A percentile compares a stretch with the other conserved stretches of the same genome.
These are phyloP conservation scores for Fusarium abutilonis DNA, from an alignment of 2,329 filamentous ascomycete species.

Conservation along the genomic window DNA sequence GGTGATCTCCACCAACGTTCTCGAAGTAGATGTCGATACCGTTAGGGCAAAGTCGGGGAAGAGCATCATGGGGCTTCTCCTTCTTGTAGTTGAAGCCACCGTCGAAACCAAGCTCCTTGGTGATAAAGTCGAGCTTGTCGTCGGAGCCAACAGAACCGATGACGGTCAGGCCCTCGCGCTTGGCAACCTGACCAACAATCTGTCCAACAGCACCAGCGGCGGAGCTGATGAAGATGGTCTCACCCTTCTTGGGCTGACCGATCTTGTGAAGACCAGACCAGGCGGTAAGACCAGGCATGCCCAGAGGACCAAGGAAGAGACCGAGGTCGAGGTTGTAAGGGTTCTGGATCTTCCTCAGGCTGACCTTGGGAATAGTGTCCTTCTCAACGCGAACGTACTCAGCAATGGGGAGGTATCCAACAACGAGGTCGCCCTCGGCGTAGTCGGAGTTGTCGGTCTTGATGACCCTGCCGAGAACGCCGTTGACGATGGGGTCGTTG, in stretches of 20 bases:
- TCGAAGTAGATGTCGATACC: conserved; percentile 77
- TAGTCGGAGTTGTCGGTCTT: conserved; percentile 73
- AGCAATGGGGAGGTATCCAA: conserved; percentile 66
- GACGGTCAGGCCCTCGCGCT: conserved; percentile 80
- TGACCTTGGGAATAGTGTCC: conserved; percentile 47
- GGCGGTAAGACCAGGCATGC: conserved; percentile 70
- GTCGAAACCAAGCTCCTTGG: conserved; percentile 62
- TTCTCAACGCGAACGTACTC: conserved; percentile 71
- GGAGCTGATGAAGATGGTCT: conserved; percentile 83
- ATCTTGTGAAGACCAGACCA: conserved; percentile 75
- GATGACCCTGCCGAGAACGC: conserved; percentile 72
- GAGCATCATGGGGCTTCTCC: conserved; percentile 73
- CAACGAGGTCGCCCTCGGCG: conserved; percentile 73
- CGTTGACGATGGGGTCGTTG: conserved; percentile 71
- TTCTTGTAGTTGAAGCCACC: conserved; percentile 89
- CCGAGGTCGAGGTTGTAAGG: conserved; percentile 72
- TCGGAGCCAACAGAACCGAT: conserved; percentile 84
- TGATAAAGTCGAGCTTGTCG: conserved; percentile 77
- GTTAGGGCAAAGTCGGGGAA: conserved; percentile 75
- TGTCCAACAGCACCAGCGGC: conserved; percentile 85
- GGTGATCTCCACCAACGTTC: conserved; percentile 63
- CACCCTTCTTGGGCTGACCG: conserved; percentile 69
- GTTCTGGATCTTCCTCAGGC: conserved; percentile 69
- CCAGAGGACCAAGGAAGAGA: conserved; percentile 76
- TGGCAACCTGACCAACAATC: conserved; percentile 83